Evolutionary conservation across 345 rosid species (phyloP).

Genomic region (Ceriops decandra): DNA sequence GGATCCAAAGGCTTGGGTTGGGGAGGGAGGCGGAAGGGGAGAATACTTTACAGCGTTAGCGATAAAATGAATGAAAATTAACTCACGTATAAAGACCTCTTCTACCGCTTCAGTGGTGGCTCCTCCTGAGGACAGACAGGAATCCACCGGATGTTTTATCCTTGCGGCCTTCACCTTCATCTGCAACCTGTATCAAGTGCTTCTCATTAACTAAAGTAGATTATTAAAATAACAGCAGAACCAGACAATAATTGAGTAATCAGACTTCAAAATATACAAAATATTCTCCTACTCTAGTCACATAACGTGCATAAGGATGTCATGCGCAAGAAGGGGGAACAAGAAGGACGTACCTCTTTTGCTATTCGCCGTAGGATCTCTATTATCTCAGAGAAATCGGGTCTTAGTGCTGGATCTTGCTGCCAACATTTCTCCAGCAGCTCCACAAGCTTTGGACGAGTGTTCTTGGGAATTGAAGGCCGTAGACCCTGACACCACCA

Average conservation of each 20-base stretch:
- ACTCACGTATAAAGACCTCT: background rate
- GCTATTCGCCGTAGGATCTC: slow-evolving; percentile 61
- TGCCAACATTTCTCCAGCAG: slow-evolving; percentile 81
- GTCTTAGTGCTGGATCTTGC: slow-evolving; percentile 80
- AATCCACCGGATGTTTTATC: slow-evolving; percentile 71
- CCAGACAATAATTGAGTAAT: no score
- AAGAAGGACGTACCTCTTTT: slow-evolving; percentile 52
- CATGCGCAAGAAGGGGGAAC: background rate
- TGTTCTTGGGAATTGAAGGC: slow-evolving; percentile 71
- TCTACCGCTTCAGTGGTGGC: slow-evolving; percentile 47
- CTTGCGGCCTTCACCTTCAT: slow-evolving; percentile 62
- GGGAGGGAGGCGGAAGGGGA: no score
- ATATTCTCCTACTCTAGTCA: no score
- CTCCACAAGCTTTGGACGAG: slow-evolving; percentile 57
- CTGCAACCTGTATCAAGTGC: slow-evolving; percentile 51
- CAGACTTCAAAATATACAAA: no score
- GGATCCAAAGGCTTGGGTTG: no score
- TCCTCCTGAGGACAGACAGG: slow-evolving; percentile 76
- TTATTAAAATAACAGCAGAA: no score
- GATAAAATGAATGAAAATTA: background rate
- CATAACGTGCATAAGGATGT: no score
- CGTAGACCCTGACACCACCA: slow-evolving; percentile 54
- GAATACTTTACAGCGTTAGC: background rate
- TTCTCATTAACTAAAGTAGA: no score
- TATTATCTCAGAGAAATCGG: slow-evolving; percentile 76